Percentiles rank a stretch among this genome's conserved stretches.
These are phyloP conservation scores for Phaeotremella skinneri DNA, from an alignment of 768 basidiomycete species.

Conservation along the genomic window DNA sequence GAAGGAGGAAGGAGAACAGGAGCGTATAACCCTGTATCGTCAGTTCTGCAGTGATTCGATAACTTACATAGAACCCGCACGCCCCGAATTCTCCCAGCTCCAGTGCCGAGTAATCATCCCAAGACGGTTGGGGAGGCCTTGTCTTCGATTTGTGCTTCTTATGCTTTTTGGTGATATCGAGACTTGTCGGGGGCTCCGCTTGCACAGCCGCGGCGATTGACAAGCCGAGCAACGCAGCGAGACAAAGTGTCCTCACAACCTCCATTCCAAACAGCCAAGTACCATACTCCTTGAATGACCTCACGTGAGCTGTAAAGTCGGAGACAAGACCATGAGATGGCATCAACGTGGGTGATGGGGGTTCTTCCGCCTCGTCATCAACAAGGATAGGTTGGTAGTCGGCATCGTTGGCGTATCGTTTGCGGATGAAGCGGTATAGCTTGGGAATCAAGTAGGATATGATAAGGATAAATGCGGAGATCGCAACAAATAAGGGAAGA, in stretches of 20 bases:
- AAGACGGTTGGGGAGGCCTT: slow-evolving; percentile 39
- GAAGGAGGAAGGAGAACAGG: slow-evolving; percentile 55
- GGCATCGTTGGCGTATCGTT: slow-evolving; percentile 4
- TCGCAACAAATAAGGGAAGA: slow-evolving; percentile 52
- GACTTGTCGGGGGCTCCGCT: slow-evolving; percentile 43
- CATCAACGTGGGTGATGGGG: slow-evolving; percentile 22
- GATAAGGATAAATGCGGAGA: slow-evolving; percentile 52
- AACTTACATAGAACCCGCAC: slow-evolving; percentile 51
- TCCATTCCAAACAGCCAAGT: slow-evolving; percentile 57
- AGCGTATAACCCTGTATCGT: slow-evolving; percentile 55
- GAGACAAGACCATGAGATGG: slow-evolving; percentile 47
- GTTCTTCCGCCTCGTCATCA: slow-evolving; percentile 31
- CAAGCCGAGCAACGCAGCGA: slow-evolving; percentile 58
- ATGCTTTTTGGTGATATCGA: slow-evolving; percentile 22
- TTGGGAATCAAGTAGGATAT: slow-evolving; percentile 44
- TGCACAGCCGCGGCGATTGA: slow-evolving; percentile 56
- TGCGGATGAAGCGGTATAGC: slow-evolving; percentile 27
- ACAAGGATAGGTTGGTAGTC: slow-evolving; percentile 28
- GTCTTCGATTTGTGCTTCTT: slow-evolving; percentile 35
- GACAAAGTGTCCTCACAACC: slow-evolving; percentile 56
- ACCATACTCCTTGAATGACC: slow-evolving; percentile 55
- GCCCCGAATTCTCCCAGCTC: slow-evolving; percentile 49
- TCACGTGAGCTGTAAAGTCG: slow-evolving; percentile 54
- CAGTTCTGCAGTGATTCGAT: not conserved
- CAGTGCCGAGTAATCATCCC: slow-evolving; percentile 43